A percentile compares a stretch with the other conserved stretches of the same genome.
phyloP scores from a whole-genome alignment of 345 rosid species.

The Citrus unshiu region DNA sequence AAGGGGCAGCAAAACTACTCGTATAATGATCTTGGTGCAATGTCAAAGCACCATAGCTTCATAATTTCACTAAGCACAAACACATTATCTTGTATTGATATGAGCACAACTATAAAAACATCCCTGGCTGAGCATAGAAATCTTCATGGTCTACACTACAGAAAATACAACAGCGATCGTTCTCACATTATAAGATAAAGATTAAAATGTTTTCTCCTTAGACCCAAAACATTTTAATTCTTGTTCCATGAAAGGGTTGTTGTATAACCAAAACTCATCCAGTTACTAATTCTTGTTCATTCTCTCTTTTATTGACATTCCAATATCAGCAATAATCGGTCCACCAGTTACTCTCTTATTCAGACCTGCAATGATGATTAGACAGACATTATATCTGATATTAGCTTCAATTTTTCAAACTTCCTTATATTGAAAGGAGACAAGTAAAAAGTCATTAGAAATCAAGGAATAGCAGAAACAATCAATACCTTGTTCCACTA shows the following conservation, averaged over 20 bases:
- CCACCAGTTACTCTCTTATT: neutral
- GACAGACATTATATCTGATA: neutral
- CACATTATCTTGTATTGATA: too few relatives aligned
- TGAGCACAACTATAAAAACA: too few relatives aligned
- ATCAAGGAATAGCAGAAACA: neutral
- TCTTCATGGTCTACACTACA: neutral
- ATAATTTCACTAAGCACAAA: neutral
- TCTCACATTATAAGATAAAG: neutral
- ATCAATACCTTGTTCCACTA: neutral
- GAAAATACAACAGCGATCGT: neutral
- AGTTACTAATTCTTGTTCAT: neutral
- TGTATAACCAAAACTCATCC: neutral
- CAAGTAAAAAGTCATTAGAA: neutral
- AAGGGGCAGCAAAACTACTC: too few relatives aligned
- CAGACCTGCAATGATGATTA: slow-evolving; percentile 1
- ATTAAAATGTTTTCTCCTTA: too few relatives aligned
- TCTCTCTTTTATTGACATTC: neutral
- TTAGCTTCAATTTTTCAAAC: neutral
- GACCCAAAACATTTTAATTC: neutral
- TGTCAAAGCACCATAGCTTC: neutral
- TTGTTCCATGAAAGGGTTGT: neutral
- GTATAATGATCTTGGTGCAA: too few relatives aligned
- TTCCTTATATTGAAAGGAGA: neutral
- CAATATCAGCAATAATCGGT: neutral
- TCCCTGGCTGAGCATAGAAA: too few relatives aligned